Conservation (phyloP, 192 early-diverging fungal species). For the Coemansia guatemalensis region DNA sequence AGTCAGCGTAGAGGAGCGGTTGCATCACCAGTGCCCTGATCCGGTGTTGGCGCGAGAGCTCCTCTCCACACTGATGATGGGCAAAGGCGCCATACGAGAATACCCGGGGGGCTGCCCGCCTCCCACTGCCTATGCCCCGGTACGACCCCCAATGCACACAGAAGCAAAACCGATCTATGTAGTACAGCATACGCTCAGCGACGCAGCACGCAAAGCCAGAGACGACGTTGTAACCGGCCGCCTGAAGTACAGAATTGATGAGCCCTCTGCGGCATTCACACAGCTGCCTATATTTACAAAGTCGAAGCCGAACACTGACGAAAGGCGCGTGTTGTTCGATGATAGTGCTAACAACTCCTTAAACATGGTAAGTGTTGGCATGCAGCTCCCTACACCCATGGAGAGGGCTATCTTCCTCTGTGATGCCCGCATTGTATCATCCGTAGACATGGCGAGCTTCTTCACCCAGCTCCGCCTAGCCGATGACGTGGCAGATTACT, state of each 20-base stretch:
- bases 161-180: constrained; percentile 5
- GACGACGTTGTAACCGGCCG: not conserved
- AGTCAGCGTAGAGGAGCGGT: constrained; percentile 3
- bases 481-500: constrained; percentile 1
- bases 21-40: no score
- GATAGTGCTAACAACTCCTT: no score
- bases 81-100: constrained; percentile 2
- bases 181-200: constrained; percentile 9
- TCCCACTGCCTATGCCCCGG: constrained; percentile 12
- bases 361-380: no score
- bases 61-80: no score
- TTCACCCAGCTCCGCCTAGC: constrained; percentile 6
- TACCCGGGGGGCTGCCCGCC: constrained; percentile 25
- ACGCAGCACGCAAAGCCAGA: not conserved
- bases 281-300: no score
- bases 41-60: no score
- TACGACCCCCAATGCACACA: constrained; percentile 10
- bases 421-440: not conserved
- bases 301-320: no score
- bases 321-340: no score
- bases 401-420: constrained; percentile 10
- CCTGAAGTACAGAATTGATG: constrained; percentile 22
- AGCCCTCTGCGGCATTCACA: not conserved
- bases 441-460: no score
- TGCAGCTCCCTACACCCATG: constrained; percentile 10